Percentiles rank a stretch among this genome's conserved stretches.
Conservation (phyloP, 225 moss, liverwort and hornwort genomes). For the Asterella californica region DNA sequence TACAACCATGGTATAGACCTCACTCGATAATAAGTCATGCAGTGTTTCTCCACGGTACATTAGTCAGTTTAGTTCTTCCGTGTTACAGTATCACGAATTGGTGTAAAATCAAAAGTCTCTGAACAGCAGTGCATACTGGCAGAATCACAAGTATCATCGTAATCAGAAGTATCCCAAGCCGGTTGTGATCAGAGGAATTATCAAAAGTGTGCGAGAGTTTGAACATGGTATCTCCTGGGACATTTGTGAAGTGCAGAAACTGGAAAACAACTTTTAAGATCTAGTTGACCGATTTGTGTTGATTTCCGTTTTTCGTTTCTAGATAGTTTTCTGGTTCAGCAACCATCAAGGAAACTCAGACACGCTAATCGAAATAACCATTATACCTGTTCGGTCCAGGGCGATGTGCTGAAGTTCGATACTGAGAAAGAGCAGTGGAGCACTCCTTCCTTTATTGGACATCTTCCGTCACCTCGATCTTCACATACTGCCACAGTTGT, state of each 20-base stretch:
- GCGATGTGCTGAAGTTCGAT: conserved; percentile 46
- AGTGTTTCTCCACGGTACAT: background rate
- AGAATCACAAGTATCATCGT: too few species aligned
- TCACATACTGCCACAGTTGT: conserved; percentile 50
- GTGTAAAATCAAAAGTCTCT: background rate
- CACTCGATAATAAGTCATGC: background rate
- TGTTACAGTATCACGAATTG: too few species aligned
- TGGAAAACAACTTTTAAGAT: background rate
- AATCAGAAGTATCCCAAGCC: too few species aligned
- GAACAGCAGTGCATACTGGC: background rate
- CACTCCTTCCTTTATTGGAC: conserved; percentile 34
- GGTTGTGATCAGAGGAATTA: background rate
- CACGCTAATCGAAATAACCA: background rate
- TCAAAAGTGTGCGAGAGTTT: background rate
- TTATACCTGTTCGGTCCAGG: conserved; percentile 23
- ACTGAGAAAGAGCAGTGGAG: conserved; percentile 40
- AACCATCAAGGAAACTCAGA: background rate
- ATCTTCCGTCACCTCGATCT: conserved; percentile 38
- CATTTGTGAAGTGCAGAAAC: background rate
- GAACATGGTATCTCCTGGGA: background rate
- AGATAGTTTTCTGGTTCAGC: too few species aligned
- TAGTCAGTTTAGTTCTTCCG: background rate
- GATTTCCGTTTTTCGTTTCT: too few species aligned
- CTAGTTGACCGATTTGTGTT: background rate
- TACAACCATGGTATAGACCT: conserved; percentile 34